Percentiles rank a stretch among this genome's conserved stretches.
Evolutionary conservation across 345 rosid genomes (phyloP).

Genomic region (Ceriops decandra): DNA sequence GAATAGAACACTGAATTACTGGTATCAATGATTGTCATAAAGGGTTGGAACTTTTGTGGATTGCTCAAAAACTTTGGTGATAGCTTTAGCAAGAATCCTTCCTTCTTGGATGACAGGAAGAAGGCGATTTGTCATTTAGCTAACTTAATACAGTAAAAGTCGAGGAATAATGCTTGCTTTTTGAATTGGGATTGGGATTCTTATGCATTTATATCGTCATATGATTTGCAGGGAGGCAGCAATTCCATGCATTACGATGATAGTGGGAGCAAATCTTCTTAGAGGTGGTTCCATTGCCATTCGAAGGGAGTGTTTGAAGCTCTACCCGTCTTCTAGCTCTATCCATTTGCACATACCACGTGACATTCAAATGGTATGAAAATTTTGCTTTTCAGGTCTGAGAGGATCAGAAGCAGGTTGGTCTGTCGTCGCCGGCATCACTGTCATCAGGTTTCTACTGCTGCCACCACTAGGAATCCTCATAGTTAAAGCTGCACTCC

Average conservation of each 20-base stretch:
- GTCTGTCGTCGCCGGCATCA: conserved; percentile 29
- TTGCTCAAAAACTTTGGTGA: too few species aligned
- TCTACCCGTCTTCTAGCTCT: too few species aligned
- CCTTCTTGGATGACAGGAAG: too few species aligned
- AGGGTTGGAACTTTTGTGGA: too few species aligned
- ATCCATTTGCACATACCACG: too few species aligned
- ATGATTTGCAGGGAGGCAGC: conserved; percentile 26
- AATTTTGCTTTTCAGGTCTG: conserved; percentile 30
- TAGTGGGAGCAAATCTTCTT: conserved; percentile 36
- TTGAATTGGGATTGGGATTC: not conserved
- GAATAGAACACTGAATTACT: too few species aligned
- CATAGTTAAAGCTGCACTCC: conserved; percentile 32
- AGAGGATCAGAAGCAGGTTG: conserved; percentile 27
- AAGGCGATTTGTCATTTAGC: too few species aligned
- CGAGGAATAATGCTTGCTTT: too few species aligned
- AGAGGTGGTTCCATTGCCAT: conserved; percentile 7
- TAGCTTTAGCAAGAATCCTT: too few species aligned
- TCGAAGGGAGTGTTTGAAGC: too few species aligned
- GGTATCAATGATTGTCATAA: too few species aligned
- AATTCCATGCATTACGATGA: conserved; percentile 28
- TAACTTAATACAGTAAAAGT: too few species aligned
- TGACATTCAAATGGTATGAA: not conserved
- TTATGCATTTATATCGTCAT: not conserved
- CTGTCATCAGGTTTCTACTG: conserved; percentile 33
- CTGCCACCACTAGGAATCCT: conserved; percentile 37